Evolutionary conservation across 2,329 filamentous ascomycete species (phyloP).

Genomic region (Aspergillus cejpii): DNA sequence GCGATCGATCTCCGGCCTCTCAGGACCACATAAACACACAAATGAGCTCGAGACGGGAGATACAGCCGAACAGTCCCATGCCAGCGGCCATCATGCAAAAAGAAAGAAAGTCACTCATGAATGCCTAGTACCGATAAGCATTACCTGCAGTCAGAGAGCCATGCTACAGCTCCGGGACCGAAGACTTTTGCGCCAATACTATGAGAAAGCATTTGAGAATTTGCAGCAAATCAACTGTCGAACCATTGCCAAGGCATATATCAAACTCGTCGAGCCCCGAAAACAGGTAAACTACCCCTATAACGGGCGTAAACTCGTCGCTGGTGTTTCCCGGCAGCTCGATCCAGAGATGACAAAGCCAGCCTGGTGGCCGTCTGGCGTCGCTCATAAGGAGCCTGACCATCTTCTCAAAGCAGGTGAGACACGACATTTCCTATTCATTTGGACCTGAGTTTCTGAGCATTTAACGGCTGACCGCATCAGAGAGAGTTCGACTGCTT

Average conservation of each 20-base stretch:
- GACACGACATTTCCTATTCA: neutral
- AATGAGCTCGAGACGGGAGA: neutral
- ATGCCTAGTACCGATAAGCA: slow-evolving; percentile 18
- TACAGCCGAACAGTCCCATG: slow-evolving; percentile 6
- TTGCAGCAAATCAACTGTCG: slow-evolving; percentile 35
- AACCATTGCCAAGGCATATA: slow-evolving; percentile 31
- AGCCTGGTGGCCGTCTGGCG: slow-evolving; percentile 30
- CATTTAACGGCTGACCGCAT: slow-evolving; percentile 2
- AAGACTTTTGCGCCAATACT: slow-evolving; percentile 25
- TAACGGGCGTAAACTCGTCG: slow-evolving; percentile 29
- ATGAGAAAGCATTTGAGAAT: slow-evolving; percentile 30
- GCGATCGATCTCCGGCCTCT: slow-evolving; percentile 8
- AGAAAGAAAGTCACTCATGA: slow-evolving; percentile 16
- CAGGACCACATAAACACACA: neutral
- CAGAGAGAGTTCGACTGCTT: slow-evolving; percentile 28
- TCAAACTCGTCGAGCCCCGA: slow-evolving; percentile 34
- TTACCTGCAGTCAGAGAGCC: slow-evolving; percentile 21
- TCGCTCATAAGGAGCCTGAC: slow-evolving; percentile 30
- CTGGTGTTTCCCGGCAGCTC: slow-evolving; percentile 26
- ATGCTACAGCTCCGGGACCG: slow-evolving; percentile 22
- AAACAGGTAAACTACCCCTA: slow-evolving; percentile 35
- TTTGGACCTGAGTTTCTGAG: neutral
- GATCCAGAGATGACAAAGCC: slow-evolving; percentile 33
- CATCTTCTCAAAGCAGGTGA: slow-evolving; percentile 30
- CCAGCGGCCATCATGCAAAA: slow-evolving; percentile 10